A percentile compares a stretch with the other conserved stretches of the same genome.
Evolutionary conservation across 169 alveolate species (phyloP).

Genomic region (Cryptosporidium bovis): DNA sequence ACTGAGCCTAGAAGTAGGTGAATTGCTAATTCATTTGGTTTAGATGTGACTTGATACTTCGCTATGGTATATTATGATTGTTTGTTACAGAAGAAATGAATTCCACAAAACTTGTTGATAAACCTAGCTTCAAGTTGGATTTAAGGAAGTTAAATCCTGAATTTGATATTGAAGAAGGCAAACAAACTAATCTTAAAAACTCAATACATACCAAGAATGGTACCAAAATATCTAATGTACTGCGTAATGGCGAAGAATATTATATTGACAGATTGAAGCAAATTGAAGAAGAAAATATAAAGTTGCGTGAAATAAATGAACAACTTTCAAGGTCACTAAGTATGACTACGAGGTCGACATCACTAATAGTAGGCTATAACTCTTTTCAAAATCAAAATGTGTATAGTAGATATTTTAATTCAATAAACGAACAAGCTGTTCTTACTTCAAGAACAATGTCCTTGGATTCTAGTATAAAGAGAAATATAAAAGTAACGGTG

Average conservation of each 20-base stretch:
- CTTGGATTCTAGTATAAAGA: neutral
- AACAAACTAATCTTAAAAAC: neutral
- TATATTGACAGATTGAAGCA: slow-evolving; percentile 11
- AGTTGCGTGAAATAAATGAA: slow-evolving; percentile 56
- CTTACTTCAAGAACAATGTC: slow-evolving; percentile 23
- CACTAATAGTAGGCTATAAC: neutral
- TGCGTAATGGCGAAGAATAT: neutral
- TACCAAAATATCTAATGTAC: neutral
- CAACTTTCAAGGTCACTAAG: slow-evolving; percentile 66
- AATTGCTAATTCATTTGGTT: neutral
- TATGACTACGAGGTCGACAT: slow-evolving; percentile 40
- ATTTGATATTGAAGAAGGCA: neutral
- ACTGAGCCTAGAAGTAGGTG: neutral
- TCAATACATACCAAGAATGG: neutral
- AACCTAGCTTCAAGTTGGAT: slow-evolving; percentile 51
- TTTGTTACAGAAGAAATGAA: neutral
- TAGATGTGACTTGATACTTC: neutral
- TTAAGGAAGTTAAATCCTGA: slow-evolving; percentile 8
- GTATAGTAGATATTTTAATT: neutral
- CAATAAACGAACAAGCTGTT: neutral
- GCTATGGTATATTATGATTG: neutral
- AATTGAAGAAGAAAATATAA: slow-evolving; percentile 66
- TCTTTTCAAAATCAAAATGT: neutral
- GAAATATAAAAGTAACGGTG: slow-evolving; percentile 40
- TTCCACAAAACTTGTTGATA: slow-evolving; percentile 36